phyloP scores from a whole-genome alignment of 1,284 basidiomycete species.

The Leccinum pallidistipes region DNA sequence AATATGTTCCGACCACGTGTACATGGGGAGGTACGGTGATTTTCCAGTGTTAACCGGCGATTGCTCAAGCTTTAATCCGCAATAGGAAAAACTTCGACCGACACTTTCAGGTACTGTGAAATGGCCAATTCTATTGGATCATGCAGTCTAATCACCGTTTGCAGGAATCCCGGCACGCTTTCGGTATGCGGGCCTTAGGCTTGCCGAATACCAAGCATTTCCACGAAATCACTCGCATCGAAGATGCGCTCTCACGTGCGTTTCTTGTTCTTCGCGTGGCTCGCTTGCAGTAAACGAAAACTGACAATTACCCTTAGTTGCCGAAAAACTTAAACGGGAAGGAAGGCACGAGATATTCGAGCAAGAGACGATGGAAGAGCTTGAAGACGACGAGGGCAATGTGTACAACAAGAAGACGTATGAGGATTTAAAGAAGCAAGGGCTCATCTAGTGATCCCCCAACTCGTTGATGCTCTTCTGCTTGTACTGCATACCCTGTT shows the following conservation, averaged over 20 bases:
- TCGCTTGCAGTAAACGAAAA: constrained; percentile 3
- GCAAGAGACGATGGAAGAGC: constrained; percentile 93
- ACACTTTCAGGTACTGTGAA: constrained; percentile 72
- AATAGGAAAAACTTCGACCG: constrained; percentile 90
- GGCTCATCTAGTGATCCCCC: constrained; percentile 58
- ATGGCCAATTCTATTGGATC: constrained; percentile 6
- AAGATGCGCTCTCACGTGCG: constrained; percentile 91
- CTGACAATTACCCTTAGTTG: constrained; percentile 53
- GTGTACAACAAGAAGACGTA: constrained; percentile 92
- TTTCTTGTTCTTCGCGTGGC: constrained; percentile 21
- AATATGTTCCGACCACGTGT: constrained; percentile 95
- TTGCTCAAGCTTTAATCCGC: constrained; percentile 15
- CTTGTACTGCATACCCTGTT: constrained; percentile 14
- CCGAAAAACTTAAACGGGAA: constrained; percentile 94
- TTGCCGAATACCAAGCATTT: constrained; percentile 99
- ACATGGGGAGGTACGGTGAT: constrained; percentile 80
- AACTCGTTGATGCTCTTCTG: constrained; percentile 10
- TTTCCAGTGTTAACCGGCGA: constrained; percentile 1
- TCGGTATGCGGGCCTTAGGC: constrained; percentile 97
- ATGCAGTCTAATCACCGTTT: constrained; percentile 19
- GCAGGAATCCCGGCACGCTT: constrained; percentile 93
- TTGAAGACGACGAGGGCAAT: constrained; percentile 96
- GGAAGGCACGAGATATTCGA: constrained; percentile 89
- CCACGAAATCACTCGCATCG: constrained; percentile 96
- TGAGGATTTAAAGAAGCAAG: constrained; percentile 90